Evolutionary conservation across 495 filamentous ascomycete genomes (phyloP), one percentile per base, ranked within the genome.

Genomic region (Pseudotulostoma volvatum): DNA sequence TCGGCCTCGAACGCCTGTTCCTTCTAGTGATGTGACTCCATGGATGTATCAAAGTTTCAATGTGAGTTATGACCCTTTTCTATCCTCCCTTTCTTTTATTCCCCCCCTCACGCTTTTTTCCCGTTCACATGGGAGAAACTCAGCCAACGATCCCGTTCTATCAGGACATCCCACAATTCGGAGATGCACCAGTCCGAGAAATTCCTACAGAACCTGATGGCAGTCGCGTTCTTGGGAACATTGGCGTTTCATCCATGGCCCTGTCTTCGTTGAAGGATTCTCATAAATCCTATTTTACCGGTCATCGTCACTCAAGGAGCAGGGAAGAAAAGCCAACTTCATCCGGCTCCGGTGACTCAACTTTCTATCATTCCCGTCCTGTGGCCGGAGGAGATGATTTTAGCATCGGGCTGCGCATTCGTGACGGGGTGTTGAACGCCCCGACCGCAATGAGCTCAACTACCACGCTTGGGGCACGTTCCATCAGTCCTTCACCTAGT

Each of bases 31-130:
- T 50, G 84, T 97, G 36, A 87, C 88, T 16, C 90, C 90, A 9
- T 97, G 93, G 74, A 63, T 92, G 33, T 96, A 87, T 57, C 90
- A 97, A 59, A 84, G 90, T 52, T 75, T 70, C 44, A 76, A 86
- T 54, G 79, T 82, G 56, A 61, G 75, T 59, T 47, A 31, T 42
- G 38, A 28, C 31, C 46, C 41, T 33, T 33, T 41, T 38, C 7
- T 16, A 46, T 43, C 20, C 9, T 13, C 31, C 17, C 28, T 39
- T 18, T 40, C n/a, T n/a, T n/a, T n/a, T n/a, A n/a, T n/a, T n/a
- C n/a, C n/a, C n/a, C n/a, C n/a, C n/a, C n/a, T n/a, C n/a, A n/a
- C n/a, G n/a, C n/a, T n/a, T n/a, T n/a, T n/a, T n/a, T n/a, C n/a
- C n/a, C n/a, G n/a, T n/a, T n/a, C n/a, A n/a, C n/a, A n/a, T n/a